These are phyloP conservation scores for Mrakia gelida DNA, from an alignment of 768 basidiomycete species.

Conservation along the genomic window DNA sequence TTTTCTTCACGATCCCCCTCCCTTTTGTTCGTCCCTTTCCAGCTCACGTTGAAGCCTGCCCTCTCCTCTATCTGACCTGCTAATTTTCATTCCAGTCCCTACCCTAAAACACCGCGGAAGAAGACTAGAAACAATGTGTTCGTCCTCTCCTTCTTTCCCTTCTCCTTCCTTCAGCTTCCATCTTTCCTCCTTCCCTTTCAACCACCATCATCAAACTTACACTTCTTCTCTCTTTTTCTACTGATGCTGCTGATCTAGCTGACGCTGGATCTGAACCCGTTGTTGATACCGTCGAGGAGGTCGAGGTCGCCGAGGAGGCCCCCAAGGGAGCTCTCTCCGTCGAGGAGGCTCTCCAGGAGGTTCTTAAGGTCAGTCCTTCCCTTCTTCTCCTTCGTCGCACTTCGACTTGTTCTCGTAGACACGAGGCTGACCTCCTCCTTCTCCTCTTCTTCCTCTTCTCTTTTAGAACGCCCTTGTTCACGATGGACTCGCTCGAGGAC, in stretches of 20 bases:
- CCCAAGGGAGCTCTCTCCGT: conserved; percentile 86
- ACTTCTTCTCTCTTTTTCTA: conserved; percentile 33
- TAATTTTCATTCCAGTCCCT: not conserved
- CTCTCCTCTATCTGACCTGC: not conserved
- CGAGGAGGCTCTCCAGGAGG: conserved; percentile 89
- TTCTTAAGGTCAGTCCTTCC: conserved; percentile 60
- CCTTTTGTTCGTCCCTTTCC: not conserved
- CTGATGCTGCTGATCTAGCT: conserved; percentile 33
- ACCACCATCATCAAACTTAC: not conserved
- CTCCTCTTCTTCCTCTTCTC: not conserved
- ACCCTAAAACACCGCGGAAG: conserved; percentile 23
- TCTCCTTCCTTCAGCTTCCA: not conserved
- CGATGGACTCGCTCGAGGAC: conserved; percentile 96
- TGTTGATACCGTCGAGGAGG: conserved; percentile 53
- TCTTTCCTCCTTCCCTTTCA: not conserved
- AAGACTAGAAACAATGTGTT: conserved; percentile 30
- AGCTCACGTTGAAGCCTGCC: not conserved
- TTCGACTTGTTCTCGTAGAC: not conserved
- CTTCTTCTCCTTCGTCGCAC: not conserved
- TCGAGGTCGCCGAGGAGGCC: conserved; percentile 76
- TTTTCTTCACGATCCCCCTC: not conserved
- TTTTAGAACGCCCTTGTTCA: conserved; percentile 83
- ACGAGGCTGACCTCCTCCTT: not conserved
- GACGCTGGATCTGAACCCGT: conserved; percentile 45
- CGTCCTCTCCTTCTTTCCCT: not conserved